Base-by-base conservation (phyloP, 31 red algal genomes). In the Odonthalia washingtoniensis region DNA sequence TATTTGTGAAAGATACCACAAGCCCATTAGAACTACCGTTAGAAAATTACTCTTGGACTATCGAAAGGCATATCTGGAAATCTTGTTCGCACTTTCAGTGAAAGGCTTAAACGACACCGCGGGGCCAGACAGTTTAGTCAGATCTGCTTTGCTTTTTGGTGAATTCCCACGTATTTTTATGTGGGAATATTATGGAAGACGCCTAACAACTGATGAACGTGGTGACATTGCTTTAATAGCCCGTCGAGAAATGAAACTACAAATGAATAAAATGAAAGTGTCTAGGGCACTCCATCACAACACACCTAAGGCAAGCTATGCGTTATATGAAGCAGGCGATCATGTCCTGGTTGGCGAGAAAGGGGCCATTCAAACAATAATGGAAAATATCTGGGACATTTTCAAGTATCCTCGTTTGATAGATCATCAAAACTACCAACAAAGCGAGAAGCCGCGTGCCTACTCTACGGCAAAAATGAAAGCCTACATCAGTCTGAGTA, bases 51-150 rank as follows among this genome's bases (percentile, higher is more conserved):
- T n/a, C n/a, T n/a, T n/a, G n/a, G n/a, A n/a, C n/a, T n/a, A n/a
- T n/a, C n/a, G n/a, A n/a, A n/a, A n/a, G n/a, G n/a, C 49, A 21
- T 9, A 57, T 9, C 49, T 21, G 21, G 49, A 57, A 57, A 57
- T 62, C 21, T 41, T 40, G 2, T n/a, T 87, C 0, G 52, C 42
- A 24, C 0, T 63, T 35, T 12, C 70, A 2, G 73, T 77, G 27
- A 87, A 87, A 28, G 80, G 62, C 9, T 37, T 70, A 0, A 83
- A 83, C 64, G 62, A 86, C 82, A 75, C 82, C 24, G 35, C 80
- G 12, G 85, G 74, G 9, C 75, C 74, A 30, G 74, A 70, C 45
- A 60, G 85, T 0, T 74, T 88, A 52, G 61, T 88, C 26, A 12
- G 74, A 72, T 79, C 75, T 31, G 1, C 85, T 16, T 0, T 44